A percentile compares a stretch with the other conserved stretches of the same genome.
Conservation (phyloP, 345 rosid genomes). For the Aegle marmelos region DNA sequence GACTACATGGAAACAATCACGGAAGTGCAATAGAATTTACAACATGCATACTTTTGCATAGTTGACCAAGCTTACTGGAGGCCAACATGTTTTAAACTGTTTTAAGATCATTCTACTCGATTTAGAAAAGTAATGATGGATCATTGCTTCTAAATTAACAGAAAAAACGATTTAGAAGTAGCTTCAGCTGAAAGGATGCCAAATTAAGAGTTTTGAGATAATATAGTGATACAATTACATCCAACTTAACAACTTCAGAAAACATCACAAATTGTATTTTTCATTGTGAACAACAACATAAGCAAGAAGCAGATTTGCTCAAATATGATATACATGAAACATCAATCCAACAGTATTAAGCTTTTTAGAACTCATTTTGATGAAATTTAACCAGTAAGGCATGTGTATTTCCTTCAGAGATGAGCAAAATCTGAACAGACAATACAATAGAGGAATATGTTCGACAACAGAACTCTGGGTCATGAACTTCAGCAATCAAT, state of each 20-base stretch:
- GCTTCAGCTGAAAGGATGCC: background rate
- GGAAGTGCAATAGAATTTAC: background rate
- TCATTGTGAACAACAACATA: background rate
- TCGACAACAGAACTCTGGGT: background rate
- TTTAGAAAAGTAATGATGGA: background rate
- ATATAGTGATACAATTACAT: background rate
- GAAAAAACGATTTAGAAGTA: background rate
- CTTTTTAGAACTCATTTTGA: background rate
- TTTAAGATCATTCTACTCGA: background rate
- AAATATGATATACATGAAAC: background rate
- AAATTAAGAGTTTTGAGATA: background rate
- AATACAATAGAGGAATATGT: background rate
- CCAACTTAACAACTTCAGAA: background rate
- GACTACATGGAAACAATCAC: background rate
- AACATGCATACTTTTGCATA: background rate
- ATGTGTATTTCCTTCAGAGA: background rate
- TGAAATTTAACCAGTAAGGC: background rate
- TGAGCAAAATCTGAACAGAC: background rate
- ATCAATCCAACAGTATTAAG: background rate
- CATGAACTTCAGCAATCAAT: background rate
- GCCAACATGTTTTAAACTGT: background rate
- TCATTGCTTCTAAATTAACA: background rate
- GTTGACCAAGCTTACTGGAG: background rate
- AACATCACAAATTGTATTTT: background rate
- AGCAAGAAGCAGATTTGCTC: conserved; percentile 1